phyloP scores from a whole-genome alignment of 163 green algal species.

The Prototheca stagnorum region DNA sequence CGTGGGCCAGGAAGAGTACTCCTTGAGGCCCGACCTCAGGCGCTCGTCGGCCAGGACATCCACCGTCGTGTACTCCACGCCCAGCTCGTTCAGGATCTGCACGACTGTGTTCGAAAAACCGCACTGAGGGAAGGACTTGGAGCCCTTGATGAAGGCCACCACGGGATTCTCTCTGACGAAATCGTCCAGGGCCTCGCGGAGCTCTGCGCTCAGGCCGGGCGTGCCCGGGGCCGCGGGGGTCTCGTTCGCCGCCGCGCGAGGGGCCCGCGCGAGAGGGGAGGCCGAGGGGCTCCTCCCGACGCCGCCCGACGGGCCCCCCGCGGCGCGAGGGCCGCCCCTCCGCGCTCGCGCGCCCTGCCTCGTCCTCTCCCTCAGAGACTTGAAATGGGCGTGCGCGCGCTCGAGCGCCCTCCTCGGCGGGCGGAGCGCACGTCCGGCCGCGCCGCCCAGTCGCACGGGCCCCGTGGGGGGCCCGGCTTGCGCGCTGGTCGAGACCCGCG shows the following conservation, averaged over 20 bases:
- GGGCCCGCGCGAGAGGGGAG: background rate
- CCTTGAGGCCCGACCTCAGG: slow-evolving; percentile 68
- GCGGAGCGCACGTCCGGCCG: too few species aligned
- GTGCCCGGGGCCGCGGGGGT: background rate
- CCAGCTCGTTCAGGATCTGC: slow-evolving; percentile 49
- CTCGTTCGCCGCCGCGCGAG: too few species aligned
- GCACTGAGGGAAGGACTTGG: slow-evolving; percentile 61
- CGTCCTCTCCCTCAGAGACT: too few species aligned
- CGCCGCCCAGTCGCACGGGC: too few species aligned
- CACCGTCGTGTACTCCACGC: slow-evolving; percentile 51
- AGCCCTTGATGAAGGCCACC: slow-evolving; percentile 81
- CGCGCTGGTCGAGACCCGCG: too few species aligned
- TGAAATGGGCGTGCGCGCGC: too few species aligned
- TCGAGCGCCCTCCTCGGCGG: too few species aligned
- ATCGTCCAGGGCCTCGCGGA: slow-evolving; percentile 33
- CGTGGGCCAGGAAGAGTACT: slow-evolving; percentile 57
- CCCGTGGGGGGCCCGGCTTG: too few species aligned
- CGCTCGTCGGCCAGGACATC: slow-evolving; percentile 75
- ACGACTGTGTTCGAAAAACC: slow-evolving; percentile 81
- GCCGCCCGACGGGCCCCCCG: too few species aligned
- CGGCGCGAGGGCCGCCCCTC: too few species aligned
- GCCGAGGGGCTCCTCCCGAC: too few species aligned
- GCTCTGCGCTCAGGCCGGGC: slow-evolving; percentile 29
- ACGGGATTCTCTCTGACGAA: slow-evolving; percentile 40
- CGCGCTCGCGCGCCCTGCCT: too few species aligned